Percentiles rank a stretch among this genome's conserved stretches.
These are phyloP conservation scores for Daldinia eschscholtzii DNA, from an alignment of 2,329 filamentous ascomycete genomes.

Conservation along the genomic window DNA sequence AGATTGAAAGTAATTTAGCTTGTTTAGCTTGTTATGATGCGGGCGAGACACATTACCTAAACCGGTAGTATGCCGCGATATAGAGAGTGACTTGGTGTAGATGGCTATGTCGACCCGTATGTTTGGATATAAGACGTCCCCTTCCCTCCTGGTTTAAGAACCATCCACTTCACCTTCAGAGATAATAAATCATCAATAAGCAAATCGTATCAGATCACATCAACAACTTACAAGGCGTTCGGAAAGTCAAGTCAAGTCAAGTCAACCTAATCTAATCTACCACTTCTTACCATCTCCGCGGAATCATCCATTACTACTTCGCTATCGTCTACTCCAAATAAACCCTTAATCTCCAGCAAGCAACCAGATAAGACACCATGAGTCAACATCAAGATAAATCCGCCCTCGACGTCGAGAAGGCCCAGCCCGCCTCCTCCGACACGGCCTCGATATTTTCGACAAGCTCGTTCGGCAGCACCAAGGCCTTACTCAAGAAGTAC, in stretches of 20 bases:
- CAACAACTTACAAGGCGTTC: neutral
- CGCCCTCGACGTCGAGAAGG: conserved; percentile 34
- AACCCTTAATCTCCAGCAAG: neutral
- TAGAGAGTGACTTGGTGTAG: neutral
- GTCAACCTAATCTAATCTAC: neutral
- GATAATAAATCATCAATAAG: neutral
- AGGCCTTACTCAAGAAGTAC: conserved; percentile 37
- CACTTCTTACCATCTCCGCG: neutral
- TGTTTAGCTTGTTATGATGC: conserved; percentile 2
- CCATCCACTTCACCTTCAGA: neutral
- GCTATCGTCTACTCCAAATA: neutral
- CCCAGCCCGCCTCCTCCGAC: conserved; percentile 32
- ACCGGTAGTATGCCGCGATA: conserved; percentile 24
- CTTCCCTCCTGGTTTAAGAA: neutral
- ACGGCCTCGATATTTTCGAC: conserved; percentile 40
- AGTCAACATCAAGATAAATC: conserved; percentile 42
- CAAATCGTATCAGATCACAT: neutral
- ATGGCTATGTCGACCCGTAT: conserved; percentile 1
- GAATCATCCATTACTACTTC: neutral
- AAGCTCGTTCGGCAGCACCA: conserved; percentile 42
- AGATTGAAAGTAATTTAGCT: neutral
- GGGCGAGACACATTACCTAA: conserved; percentile 11
- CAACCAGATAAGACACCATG: conserved; percentile 18
- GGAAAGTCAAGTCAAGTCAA: neutral
- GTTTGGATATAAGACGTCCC: conserved; percentile 8